phyloP scores from a whole-genome alignment of 1,139 yeast genomes.

The Candida frijolesensis region DNA sequence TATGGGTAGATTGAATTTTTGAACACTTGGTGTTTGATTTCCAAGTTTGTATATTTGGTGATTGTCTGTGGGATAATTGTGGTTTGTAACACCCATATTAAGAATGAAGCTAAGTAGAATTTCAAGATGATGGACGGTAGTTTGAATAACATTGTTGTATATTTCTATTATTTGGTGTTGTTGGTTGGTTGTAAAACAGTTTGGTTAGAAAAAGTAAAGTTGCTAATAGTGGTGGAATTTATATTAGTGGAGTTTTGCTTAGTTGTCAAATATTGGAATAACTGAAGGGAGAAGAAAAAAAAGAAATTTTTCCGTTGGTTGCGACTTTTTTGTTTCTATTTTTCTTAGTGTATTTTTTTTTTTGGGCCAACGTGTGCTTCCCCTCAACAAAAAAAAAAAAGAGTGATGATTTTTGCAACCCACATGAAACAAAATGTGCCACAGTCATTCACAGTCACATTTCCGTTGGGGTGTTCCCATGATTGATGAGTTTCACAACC shows the following conservation, averaged over 20 bases:
- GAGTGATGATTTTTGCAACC: slow-evolving; percentile 1
- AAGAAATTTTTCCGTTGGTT: neutral
- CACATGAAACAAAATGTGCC: neutral
- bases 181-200: slow-evolving; percentile 1
- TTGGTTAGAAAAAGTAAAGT: neutral
- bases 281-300: neutral
- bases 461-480: no score
- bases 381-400: slow-evolving; percentile 1
- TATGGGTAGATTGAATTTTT: slow-evolving; percentile 33
- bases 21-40: slow-evolving; percentile 30
- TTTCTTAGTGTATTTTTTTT: neutral
- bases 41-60: slow-evolving; percentile 30
- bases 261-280: slow-evolving; percentile 2
- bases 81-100: slow-evolving; percentile 42
- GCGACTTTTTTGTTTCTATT: neutral
- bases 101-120: slow-evolving; percentile 25
- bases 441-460: neutral
- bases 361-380: neutral
- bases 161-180: neutral
- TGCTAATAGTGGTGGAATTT: neutral
- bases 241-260: neutral
- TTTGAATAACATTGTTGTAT: slow-evolving; percentile 14
- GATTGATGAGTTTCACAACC: no score
- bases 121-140: slow-evolving; percentile 22
- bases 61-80: slow-evolving; percentile 43